Conservation (phyloP, 805 yeast species). For the Saturnispora serradocipensis region DNA sequence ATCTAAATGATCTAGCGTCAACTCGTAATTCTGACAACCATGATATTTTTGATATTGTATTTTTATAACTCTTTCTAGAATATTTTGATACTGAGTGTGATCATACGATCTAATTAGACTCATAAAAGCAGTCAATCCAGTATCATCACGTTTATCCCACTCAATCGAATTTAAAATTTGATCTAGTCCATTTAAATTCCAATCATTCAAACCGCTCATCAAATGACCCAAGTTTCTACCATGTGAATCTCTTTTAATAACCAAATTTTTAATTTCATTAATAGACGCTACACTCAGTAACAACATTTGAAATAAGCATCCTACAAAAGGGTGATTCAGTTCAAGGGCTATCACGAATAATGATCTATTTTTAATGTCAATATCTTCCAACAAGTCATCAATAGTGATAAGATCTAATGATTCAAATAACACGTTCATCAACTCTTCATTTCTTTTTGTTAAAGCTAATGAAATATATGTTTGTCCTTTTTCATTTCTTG, state of each 20-base stretch:
- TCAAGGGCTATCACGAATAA: constrained; percentile 56
- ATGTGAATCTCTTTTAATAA: constrained; percentile 41
- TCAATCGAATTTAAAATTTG: constrained; percentile 22
- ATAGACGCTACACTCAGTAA: constrained; percentile 25
- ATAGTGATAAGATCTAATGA: constrained; percentile 43
- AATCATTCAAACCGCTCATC: constrained; percentile 21
- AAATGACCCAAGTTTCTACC: constrained; percentile 68
- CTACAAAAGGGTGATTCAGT: constrained; percentile 31
- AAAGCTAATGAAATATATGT: constrained; percentile 61
- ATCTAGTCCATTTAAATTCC: not conserved
- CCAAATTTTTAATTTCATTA: constrained; percentile 39
- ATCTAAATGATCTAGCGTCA: constrained; percentile 58
- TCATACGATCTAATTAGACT: constrained; percentile 75
- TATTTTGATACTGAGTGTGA: constrained; percentile 46
- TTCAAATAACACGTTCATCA: constrained; percentile 39
- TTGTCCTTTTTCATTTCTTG: constrained; percentile 34
- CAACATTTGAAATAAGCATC: constrained; percentile 37
- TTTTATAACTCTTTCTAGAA: constrained; percentile 34
- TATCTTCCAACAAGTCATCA: constrained; percentile 62
- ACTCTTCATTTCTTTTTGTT: constrained; percentile 33
- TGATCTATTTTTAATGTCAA: constrained; percentile 43
- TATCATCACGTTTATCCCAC: constrained; percentile 60
- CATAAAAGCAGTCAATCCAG: constrained; percentile 71
- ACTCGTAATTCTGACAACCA: constrained; percentile 26
- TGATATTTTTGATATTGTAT: constrained; percentile 36